Evolutionary conservation across 2,329 filamentous ascomycete species (phyloP).

Genomic region (Phialophora macrospora): DNA sequence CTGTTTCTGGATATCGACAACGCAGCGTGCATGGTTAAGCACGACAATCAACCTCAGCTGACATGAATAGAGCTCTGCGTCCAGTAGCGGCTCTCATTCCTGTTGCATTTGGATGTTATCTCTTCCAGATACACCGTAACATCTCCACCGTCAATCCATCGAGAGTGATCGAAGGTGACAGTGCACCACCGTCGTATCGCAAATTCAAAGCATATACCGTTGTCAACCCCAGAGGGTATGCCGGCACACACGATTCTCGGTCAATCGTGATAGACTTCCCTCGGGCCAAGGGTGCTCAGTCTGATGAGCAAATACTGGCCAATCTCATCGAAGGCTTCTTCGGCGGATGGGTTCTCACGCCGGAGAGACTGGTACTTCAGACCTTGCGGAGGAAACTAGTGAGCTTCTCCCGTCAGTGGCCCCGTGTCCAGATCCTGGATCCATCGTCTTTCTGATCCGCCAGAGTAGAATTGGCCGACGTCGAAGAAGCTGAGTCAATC

Average conservation of each 20-base stretch:
- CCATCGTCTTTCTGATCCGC: neutral
- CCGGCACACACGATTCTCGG: neutral
- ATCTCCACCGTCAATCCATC: slow-evolving; percentile 11
- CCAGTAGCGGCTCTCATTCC: slow-evolving; percentile 1
- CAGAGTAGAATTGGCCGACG: neutral
- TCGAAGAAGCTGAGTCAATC: slow-evolving; percentile 1
- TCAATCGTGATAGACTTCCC: slow-evolving; percentile 16
- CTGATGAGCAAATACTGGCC: slow-evolving; percentile 23
- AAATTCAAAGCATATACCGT: slow-evolving; percentile 3
- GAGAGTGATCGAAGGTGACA: neutral
- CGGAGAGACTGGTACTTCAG: slow-evolving; percentile 11
- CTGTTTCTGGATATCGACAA: neutral
- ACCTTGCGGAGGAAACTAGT: slow-evolving; percentile 5
- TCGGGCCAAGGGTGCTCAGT: neutral
- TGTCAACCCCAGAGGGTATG: slow-evolving; percentile 15
- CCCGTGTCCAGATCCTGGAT: neutral
- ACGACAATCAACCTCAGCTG: neutral
- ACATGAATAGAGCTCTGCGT: neutral
- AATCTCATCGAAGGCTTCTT: slow-evolving; percentile 20
- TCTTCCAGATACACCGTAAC: slow-evolving; percentile 1
- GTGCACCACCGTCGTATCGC: neutral
- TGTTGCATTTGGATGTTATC: neutral
- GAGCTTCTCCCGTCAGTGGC: slow-evolving; percentile 13
- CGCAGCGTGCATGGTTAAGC: neutral
- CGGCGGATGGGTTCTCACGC: slow-evolving; percentile 23